Evolutionary conservation across 192 early-diverging fungal species (phyloP), one percentile per base, ranked within the genome.

Genomic region (Coemansia sp.): DNA sequence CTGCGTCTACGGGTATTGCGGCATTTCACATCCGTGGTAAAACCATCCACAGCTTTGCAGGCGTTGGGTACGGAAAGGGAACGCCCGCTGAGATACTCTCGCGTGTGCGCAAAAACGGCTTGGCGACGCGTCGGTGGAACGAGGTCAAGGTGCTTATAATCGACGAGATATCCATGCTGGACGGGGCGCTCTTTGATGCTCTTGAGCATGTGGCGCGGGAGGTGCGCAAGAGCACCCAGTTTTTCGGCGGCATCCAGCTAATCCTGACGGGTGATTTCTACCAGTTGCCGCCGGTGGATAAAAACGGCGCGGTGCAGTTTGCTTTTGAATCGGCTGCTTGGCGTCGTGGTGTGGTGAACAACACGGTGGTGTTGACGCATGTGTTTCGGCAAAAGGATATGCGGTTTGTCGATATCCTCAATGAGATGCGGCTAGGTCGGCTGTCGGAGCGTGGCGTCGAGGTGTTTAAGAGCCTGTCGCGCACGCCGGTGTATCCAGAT

Each of bases 361-460:
- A 65, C 15, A 87, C 82, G 6, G 72, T 88, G 23, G 67, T 88
- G 67, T 52, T 97, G 42, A 84, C 74, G 7, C 80, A 86, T 35
- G 87, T 94, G 19, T 97, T 91, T 52, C 69, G 94, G 23, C 94
- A 97, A 48, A 86, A 81, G 59, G 92, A 97, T 58, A 64, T 71
- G 71, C 77, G 49, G 14, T 90, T 97, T 50, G 73, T 91, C 46
- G 71, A 84, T 18, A 81, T 97, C 58, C 78, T 97, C 22, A 92
- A 92, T 52, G 90, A 97, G 55, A 80, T 93, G 67, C 81, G 94
- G 36, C 64, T 86, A 29, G 91, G 91, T 8, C 53, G 64, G 15
- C 47, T 92, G 8, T 83, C 90, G 0, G 41, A 62, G 0, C 58
- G 80, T 29, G 81, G 85, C 4, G 64, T 75, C 28, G 23, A 54